A percentile compares a stretch with the other conserved stretches of the same genome.
These are phyloP conservation scores for Huntiella savannae DNA, from an alignment of 2,329 filamentous ascomycete genomes.

Conservation along the genomic window DNA sequence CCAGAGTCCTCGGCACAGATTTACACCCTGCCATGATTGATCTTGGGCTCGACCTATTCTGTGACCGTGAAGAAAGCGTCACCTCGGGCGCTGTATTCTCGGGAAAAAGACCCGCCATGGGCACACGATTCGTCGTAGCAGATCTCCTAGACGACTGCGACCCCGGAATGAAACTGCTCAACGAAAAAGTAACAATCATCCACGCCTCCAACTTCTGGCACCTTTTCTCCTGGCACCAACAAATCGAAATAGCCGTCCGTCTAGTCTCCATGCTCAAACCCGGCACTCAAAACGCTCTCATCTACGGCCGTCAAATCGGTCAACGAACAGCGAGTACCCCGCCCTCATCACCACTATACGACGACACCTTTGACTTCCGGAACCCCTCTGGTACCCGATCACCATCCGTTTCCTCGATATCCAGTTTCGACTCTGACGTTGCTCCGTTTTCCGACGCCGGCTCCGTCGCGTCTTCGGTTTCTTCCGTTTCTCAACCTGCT, in stretches of 20 bases:
- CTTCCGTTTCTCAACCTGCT: conserved; percentile 2
- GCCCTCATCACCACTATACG: background rate
- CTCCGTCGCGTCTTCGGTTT: conserved; percentile 9
- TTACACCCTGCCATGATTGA: conserved; percentile 31
- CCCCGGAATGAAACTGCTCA: conserved; percentile 18
- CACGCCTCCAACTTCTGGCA: conserved; percentile 32
- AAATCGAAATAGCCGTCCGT: conserved; percentile 25
- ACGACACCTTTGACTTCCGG: background rate
- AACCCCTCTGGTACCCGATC: conserved; percentile 1
- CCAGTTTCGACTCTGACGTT: conserved; percentile 7
- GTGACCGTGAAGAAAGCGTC: conserved; percentile 22
- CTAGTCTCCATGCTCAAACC: conserved; percentile 27
- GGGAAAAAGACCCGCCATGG: conserved; percentile 18
- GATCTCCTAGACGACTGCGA: conserved; percentile 28
- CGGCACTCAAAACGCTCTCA: conserved; percentile 24
- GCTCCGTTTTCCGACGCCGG: conserved; percentile 9
- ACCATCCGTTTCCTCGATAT: conserved; percentile 3
- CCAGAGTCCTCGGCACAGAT: conserved; percentile 31
- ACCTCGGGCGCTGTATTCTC: background rate
- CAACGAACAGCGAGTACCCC: conserved; percentile 12
- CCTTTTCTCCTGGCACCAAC: conserved; percentile 28
- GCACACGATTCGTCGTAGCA: conserved; percentile 29
- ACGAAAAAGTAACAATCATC: conserved; percentile 27
- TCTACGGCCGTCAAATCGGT: conserved; percentile 34
- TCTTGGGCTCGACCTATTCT: conserved; percentile 45